phyloP scores from a whole-genome alignment of 306 rosid species.

The Casuarina glauca region DNA sequence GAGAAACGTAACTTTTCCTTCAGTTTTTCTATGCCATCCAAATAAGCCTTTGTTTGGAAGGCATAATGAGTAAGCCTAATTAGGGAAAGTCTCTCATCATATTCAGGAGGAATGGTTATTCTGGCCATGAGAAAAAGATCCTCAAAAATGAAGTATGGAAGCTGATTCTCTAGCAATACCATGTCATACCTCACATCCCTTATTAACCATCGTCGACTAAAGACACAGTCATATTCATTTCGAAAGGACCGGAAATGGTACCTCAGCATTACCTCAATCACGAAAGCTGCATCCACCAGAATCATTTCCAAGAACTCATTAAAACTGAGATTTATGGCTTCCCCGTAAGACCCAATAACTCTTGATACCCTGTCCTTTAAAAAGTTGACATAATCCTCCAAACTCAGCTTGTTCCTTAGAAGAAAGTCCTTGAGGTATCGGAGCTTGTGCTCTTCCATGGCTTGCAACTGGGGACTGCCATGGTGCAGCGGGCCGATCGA shows the following conservation, averaged over 20 bases:
- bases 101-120: not conserved
- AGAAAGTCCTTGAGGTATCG: not conserved
- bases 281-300: conserved; percentile 4
- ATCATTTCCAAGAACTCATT: not conserved
- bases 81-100: not conserved
- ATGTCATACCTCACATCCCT: conserved; percentile 21
- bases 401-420: not conserved
- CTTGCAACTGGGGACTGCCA: not conserved
- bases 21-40: not conserved
- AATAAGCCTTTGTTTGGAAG: not conserved
- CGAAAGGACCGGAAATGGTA: not conserved
- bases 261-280: conserved; percentile 2
- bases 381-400: not conserved
- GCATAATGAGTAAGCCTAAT: not conserved
- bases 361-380: not conserved
- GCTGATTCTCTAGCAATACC: conserved; percentile 35
- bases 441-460: not conserved
- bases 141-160: conserved; percentile 24
- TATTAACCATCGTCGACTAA: conserved; percentile 5
- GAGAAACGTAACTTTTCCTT: not conserved
- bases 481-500: not conserved
- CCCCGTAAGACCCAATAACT: not conserved
- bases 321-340: not conserved
- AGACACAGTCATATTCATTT: not conserved
- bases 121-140: not conserved